phyloP scores from a whole-genome alignment of 345 rosid species.

The Eucalyptus sideroxylon region DNA sequence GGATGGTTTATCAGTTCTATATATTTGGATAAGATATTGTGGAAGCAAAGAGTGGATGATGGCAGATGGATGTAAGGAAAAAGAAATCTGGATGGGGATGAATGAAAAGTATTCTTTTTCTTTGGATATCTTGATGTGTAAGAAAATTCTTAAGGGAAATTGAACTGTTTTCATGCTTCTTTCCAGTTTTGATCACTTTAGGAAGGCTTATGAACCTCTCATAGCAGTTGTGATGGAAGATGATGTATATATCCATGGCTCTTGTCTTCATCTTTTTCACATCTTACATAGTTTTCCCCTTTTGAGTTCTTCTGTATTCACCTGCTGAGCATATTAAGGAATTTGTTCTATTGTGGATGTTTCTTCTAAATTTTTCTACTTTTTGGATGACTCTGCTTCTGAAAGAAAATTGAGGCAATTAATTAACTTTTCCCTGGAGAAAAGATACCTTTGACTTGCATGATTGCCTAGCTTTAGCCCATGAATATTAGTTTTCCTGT shows the following conservation, averaged over 20 bases:
- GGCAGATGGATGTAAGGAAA: not conserved
- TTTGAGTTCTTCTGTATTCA: not conserved
- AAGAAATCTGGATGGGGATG: not conserved
- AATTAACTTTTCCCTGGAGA: not conserved
- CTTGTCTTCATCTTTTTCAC: not conserved
- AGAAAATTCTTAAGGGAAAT: not conserved
- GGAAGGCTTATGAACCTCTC: not conserved
- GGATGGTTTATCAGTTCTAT: not conserved
- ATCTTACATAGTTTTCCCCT: not conserved
- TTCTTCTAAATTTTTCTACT: not conserved
- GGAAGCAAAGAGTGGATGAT: not conserved
- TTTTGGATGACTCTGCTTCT: not conserved
- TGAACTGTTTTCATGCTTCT: not conserved
- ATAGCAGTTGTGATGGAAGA: not conserved
- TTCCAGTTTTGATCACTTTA: not conserved
- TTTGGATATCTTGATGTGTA: not conserved
- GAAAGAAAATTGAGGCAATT: not conserved
- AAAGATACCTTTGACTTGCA: not conserved
- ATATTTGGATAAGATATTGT: not conserved
- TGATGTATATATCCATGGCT: not conserved
- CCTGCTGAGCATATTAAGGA: not conserved
- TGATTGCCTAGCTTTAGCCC: not conserved
- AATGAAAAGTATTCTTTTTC: not conserved
- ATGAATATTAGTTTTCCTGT: not conserved
- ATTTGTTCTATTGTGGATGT: not conserved